phyloP scores from a whole-genome alignment of 2,329 filamentous ascomycete genomes.

The Fusarium newnesense region DNA sequence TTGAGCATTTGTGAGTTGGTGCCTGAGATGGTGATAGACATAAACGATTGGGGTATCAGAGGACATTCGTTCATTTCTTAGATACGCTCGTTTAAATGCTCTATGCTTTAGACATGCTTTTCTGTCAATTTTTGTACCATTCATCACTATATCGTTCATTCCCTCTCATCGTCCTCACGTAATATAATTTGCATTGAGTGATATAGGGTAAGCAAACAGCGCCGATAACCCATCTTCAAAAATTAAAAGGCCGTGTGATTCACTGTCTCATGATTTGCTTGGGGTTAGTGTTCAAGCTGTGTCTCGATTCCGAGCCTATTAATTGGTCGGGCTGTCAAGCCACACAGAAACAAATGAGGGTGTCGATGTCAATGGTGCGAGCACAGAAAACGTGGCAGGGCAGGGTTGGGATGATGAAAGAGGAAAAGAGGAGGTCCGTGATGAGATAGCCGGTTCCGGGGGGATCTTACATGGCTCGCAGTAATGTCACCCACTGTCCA shows the following conservation, averaged over 20 bases:
- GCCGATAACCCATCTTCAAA: not conserved
- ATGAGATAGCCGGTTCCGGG: constrained; percentile 33
- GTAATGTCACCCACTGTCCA: not conserved
- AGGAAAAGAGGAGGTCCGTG: constrained; percentile 32
- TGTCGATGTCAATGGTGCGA: constrained; percentile 4
- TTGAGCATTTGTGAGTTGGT: not conserved
- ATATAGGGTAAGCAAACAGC: not conserved
- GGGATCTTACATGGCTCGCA: constrained; percentile 2
- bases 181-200: not conserved
- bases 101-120: not conserved
- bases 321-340: not conserved
- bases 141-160: not conserved
- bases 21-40: not conserved
- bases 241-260: not conserved
- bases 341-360: not conserved
- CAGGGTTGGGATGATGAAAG: constrained; percentile 32
- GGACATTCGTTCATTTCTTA: constrained; percentile 13
- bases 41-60: not conserved
- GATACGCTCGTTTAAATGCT: not conserved
- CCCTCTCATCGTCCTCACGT: not conserved
- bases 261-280: not conserved
- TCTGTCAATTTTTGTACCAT: too few relatives aligned
- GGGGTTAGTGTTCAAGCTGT: not conserved
- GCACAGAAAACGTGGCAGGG: constrained; percentile 43
- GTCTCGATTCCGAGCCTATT: not conserved